phyloP scores from a whole-genome alignment of 106 monocot species.

The Acorus gramineus region DNA sequence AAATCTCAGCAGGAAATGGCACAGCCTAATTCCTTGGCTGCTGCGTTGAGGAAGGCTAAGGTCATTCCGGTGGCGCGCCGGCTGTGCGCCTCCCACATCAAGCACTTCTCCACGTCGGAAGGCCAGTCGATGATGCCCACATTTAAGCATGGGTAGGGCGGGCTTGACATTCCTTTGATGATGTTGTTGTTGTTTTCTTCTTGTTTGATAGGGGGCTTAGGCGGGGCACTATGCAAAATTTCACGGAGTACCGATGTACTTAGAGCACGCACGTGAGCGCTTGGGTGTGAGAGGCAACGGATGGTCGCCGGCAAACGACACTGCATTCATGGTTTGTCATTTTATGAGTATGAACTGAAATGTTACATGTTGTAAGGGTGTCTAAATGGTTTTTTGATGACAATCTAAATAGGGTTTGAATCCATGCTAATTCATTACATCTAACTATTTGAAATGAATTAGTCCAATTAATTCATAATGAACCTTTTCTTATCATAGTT shows the following conservation, averaged over 20 bases:
- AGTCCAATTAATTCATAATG: too few species aligned
- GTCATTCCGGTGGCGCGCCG: conserved; percentile 63
- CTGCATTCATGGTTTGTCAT: conserved; percentile 22
- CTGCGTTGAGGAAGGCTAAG: conserved; percentile 55
- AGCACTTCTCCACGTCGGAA: conserved; percentile 60
- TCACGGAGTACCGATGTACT: conserved; percentile 75
- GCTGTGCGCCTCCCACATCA: conserved; percentile 78
- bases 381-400: too few species aligned
- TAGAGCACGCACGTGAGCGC: conserved; percentile 88
- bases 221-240: conserved; percentile 43
- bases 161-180: conserved; percentile 13
- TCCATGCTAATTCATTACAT: too few species aligned
- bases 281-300: conserved; percentile 92
- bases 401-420: too few species aligned
- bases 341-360: background rate
- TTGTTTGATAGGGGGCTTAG: conserved; percentile 16
- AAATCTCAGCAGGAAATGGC: conserved; percentile 18
- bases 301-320: conserved; percentile 82
- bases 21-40: conserved; percentile 71
- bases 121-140: conserved; percentile 59
- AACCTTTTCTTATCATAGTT: too few species aligned
- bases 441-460: too few species aligned
- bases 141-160: conserved; percentile 29
- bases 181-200: conserved; percentile 12
- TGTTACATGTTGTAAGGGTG: too few species aligned